Percentiles rank a stretch among this genome's conserved stretches.
Conservation (phyloP, 2,329 filamentous ascomycete genomes). For the Pestalotiopsis sp. region DNA sequence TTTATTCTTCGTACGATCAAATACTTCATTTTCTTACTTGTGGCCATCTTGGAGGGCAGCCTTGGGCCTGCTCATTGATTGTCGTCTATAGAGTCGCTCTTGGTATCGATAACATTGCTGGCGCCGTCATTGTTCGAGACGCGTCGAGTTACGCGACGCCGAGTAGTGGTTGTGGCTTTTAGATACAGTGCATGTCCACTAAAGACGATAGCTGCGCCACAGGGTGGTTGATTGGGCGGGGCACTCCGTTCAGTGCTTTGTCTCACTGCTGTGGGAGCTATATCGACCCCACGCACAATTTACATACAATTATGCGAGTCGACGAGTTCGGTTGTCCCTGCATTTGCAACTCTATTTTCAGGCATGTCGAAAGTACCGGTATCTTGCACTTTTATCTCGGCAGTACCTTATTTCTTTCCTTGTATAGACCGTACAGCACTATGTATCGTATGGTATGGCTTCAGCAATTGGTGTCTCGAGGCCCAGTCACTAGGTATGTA, state of each 20-base stretch:
- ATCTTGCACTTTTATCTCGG: neutral
- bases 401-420: no score
- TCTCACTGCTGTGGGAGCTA: neutral
- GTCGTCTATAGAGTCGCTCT: neutral
- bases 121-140: neutral
- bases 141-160: slow-evolving; percentile 4
- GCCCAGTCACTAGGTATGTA: neutral
- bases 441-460: neutral
- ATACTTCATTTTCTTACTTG: slow-evolving; percentile 30
- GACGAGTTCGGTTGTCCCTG: neutral
- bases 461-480: neutral
- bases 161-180: neutral
- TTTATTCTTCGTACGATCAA: neutral
- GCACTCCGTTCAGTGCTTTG: neutral
- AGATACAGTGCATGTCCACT: neutral
- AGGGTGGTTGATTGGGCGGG: neutral
- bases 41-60: slow-evolving; percentile 30
- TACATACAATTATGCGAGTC: neutral
- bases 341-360: neutral
- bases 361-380: neutral
- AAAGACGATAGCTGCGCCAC: neutral
- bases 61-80: neutral
- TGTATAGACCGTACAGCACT: no score
- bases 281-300: neutral
- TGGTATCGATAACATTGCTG: neutral